Conservation (phyloP, 2,329 filamentous ascomycete genomes). For the Fusarium xyrophilum region DNA sequence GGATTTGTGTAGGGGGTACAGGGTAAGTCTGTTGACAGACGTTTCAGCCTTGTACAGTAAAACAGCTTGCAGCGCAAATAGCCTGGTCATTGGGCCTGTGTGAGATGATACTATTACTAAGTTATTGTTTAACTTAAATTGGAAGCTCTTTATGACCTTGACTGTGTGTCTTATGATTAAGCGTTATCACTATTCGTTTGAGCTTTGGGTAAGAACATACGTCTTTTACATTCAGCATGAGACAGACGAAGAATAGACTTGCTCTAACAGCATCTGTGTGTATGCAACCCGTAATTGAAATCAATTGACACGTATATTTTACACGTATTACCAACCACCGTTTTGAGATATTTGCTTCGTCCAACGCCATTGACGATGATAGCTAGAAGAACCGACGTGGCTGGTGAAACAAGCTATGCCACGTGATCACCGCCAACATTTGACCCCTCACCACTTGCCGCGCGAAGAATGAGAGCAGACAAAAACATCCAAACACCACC, state of each 20-base stretch:
- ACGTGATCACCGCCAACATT: conserved; percentile 37
- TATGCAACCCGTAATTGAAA: neutral
- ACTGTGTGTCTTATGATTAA: accelerated
- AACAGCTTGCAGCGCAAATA: neutral
- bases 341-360: neutral
- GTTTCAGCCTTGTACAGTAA: neutral
- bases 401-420: conserved; percentile 9
- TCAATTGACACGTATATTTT: neutral
- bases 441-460: conserved; percentile 27
- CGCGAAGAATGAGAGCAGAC: conserved; percentile 36
- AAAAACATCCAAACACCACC: conserved; percentile 46
- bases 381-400: neutral
- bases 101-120: accelerated
- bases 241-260: neutral
- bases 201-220: accelerated
- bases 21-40: neutral
- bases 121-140: no score
- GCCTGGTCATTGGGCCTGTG: no score
- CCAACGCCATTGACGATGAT: neutral
- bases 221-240: accelerated
- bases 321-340: neutral
- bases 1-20: neutral
- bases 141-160: neutral
- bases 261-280: neutral
- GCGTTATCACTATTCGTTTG: accelerated